These are phyloP conservation scores for Penicillium silybi DNA, from an alignment of 495 filamentous ascomycete species.

Conservation along the genomic window DNA sequence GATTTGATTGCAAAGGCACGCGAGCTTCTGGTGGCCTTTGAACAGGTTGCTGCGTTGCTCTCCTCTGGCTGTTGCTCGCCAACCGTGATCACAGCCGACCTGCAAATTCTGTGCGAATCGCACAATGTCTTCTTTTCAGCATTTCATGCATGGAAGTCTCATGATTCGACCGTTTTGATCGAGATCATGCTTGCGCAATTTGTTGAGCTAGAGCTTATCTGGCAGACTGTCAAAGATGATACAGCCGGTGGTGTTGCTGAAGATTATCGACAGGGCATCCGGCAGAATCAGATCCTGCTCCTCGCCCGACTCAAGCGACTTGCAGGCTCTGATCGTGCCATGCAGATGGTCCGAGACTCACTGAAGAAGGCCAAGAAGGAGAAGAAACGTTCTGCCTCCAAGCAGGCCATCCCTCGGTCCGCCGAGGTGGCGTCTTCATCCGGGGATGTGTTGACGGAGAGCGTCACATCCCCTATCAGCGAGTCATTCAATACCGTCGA, in stretches of 20 bases:
- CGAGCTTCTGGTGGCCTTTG: constrained; percentile 78
- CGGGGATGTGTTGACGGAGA: constrained; percentile 36
- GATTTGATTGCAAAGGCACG: constrained; percentile 85
- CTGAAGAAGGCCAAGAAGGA: constrained; percentile 72
- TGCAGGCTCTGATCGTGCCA: constrained; percentile 76
- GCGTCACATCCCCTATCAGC: constrained; percentile 44
- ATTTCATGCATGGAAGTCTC: constrained; percentile 91
- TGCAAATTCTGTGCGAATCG: constrained; percentile 49
- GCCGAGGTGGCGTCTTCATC: constrained; percentile 35
- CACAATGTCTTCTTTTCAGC: constrained; percentile 85
- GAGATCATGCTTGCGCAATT: constrained; percentile 96
- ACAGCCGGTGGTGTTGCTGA: constrained; percentile 77
- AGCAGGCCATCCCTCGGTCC: constrained; percentile 59
- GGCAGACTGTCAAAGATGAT: constrained; percentile 92
- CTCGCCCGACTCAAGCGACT: constrained; percentile 86
- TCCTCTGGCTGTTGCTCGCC: constrained; percentile 49
- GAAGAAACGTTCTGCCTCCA: constrained; percentile 50
- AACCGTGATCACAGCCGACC: constrained; percentile 35
- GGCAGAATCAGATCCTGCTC: constrained; percentile 86
- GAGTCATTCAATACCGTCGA: constrained; percentile 43
- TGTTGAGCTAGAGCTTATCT: constrained; percentile 91
- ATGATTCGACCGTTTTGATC: constrained; percentile 83
- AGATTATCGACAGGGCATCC: constrained; percentile 88
- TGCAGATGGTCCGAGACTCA: constrained; percentile 76
- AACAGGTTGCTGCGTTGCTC: constrained; percentile 64